A percentile compares a stretch with the other conserved stretches of the same genome.
These are phyloP conservation scores for Articulospora tetracladia DNA, from an alignment of 495 filamentous ascomycete genomes.

Conservation along the genomic window DNA sequence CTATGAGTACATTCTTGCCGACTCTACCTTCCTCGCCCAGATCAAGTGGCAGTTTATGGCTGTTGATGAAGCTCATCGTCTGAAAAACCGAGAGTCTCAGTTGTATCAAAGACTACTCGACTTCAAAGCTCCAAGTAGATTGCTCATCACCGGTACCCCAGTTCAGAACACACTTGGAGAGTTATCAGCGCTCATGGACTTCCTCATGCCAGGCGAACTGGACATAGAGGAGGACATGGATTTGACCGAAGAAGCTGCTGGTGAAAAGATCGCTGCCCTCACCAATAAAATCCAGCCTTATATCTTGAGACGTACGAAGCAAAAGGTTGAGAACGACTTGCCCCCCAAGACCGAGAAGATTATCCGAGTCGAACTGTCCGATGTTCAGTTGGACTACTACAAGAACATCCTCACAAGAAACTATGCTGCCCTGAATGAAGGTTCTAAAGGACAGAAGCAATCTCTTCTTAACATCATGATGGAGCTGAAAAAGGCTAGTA, in stretches of 20 bases:
- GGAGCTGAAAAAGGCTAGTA: constrained; percentile 98
- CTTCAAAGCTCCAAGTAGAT: constrained; percentile 77
- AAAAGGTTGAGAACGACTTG: constrained; percentile 91
- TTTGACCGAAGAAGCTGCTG: constrained; percentile 62
- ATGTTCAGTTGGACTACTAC: constrained; percentile 96
- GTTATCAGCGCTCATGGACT: constrained; percentile 87
- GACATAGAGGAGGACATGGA: constrained; percentile 88
- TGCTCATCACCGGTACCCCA: constrained; percentile 95
- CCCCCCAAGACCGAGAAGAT: constrained; percentile 98
- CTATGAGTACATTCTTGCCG: constrained; percentile 87
- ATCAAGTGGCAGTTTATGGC: constrained; percentile 98
- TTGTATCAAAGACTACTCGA: constrained; percentile 80
- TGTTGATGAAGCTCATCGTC: constrained; percentile 92
- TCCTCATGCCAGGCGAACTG: constrained; percentile 87
- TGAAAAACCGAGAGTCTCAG: constrained; percentile 95
- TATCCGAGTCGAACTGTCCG: constrained; percentile 92
- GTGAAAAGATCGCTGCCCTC: constrained; percentile 50
- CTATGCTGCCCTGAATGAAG: constrained; percentile 90
- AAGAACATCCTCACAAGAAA: constrained; percentile 98
- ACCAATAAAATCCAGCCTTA: constrained; percentile 65
- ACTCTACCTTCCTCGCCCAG: constrained; percentile 64
- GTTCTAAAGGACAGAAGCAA: constrained; percentile 82
- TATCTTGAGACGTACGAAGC: constrained; percentile 95
- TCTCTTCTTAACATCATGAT: constrained; percentile 99
- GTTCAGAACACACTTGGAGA: constrained; percentile 97